A percentile compares a stretch with the other conserved stretches of the same genome.
These are phyloP conservation scores for Fusarium domesticum DNA, from an alignment of 2,329 filamentous ascomycete genomes.

Conservation along the genomic window DNA sequence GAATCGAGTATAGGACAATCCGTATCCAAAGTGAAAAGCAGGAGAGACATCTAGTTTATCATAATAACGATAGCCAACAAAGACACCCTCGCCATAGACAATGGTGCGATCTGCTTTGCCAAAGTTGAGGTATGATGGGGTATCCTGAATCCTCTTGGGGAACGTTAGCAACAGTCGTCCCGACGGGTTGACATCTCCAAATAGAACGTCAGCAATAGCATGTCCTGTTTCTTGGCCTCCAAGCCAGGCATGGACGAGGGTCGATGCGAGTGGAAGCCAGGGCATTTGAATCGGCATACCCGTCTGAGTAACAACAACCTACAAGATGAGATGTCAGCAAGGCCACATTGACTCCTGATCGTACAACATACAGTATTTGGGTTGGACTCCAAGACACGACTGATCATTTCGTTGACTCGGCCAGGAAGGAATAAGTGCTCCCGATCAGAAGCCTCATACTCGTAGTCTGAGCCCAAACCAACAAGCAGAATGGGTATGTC, in stretches of 20 bases:
- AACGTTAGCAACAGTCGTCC: conserved; percentile 64
- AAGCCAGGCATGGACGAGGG: not conserved
- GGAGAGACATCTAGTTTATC: conserved; percentile 57
- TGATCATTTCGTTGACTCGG: conserved; percentile 54
- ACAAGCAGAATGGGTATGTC: conserved; percentile 53
- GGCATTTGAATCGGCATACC: not conserved
- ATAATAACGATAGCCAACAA: conserved; percentile 68
- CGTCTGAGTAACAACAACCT: not conserved
- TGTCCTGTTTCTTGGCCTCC: not conserved
- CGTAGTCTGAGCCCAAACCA: conserved; percentile 48
- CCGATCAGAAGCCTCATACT: conserved; percentile 57
- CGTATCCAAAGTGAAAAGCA: conserved; percentile 66
- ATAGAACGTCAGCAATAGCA: conserved; percentile 57
- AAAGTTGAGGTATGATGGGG: conserved; percentile 67
- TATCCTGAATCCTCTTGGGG: conserved; percentile 57
- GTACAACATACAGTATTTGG: conserved; percentile 41
- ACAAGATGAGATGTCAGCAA: conserved; percentile 35
- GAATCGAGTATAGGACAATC: conserved; percentile 40
- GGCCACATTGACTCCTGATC: conserved; percentile 42
- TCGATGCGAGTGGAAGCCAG: not conserved
- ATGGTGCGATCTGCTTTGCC: conserved; percentile 46
- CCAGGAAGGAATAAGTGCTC: conserved; percentile 66
- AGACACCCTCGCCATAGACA: conserved; percentile 66
- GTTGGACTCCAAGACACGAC: conserved; percentile 45
- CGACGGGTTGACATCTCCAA: conserved; percentile 58